These are phyloP conservation scores for Boeremia lycopersici DNA, from an alignment of 2,329 filamentous ascomycete genomes.

Conservation along the genomic window DNA sequence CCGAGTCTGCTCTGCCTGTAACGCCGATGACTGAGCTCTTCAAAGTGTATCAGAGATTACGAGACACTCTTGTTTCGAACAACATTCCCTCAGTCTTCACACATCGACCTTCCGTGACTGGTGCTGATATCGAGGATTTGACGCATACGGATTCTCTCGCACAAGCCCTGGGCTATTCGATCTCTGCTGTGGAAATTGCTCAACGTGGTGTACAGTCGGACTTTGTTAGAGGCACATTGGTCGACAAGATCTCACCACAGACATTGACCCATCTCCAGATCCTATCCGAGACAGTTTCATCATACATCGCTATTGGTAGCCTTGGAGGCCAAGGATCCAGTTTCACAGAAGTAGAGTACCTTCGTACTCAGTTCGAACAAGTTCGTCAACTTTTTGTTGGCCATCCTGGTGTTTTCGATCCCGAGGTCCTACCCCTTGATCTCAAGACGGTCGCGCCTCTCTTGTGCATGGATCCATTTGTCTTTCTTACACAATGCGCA, in stretches of 20 bases:
- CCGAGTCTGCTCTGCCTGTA: background rate
- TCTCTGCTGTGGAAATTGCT: conserved; percentile 87
- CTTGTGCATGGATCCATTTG: conserved; percentile 72
- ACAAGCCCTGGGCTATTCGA: conserved; percentile 77
- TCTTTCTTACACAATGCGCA: conserved; percentile 81
- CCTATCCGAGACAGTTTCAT: conserved; percentile 83
- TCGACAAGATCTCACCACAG: conserved; percentile 85
- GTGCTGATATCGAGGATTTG: conserved; percentile 53
- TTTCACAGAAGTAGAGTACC: conserved; percentile 69
- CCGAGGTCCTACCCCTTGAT: conserved; percentile 49
- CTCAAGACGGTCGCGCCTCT: conserved; percentile 58
- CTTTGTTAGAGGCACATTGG: conserved; percentile 69
- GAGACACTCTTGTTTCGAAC: conserved; percentile 61
- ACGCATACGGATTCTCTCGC: conserved; percentile 65
- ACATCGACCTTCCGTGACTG: conserved; percentile 47
- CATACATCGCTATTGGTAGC: conserved; percentile 79
- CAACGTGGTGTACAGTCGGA: conserved; percentile 82
- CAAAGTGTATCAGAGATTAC: conserved; percentile 61
- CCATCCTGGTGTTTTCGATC: conserved; percentile 50
- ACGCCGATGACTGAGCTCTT: conserved; percentile 55
- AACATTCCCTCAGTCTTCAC: conserved; percentile 55
- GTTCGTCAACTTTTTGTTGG: conserved; percentile 76
- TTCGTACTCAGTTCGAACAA: conserved; percentile 71
- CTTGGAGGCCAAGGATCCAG: conserved; percentile 66
- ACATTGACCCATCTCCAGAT: conserved; percentile 85